Conservation (phyloP, 176 grass and related monocot genomes). For the Zoysia pacifica region DNA sequence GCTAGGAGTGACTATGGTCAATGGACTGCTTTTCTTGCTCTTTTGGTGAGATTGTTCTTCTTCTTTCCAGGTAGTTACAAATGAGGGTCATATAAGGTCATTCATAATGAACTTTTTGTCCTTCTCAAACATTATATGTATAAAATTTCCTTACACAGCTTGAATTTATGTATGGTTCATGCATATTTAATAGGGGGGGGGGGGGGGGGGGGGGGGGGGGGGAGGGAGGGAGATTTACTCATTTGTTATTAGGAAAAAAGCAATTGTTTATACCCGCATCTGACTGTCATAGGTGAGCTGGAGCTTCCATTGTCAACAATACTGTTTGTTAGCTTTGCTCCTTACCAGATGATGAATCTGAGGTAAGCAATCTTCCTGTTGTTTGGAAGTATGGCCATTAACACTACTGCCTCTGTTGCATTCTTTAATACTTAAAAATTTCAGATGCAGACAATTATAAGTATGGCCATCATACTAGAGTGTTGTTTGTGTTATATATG, state of each 20-base stretch:
- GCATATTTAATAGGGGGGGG: background rate
- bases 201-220: no score
- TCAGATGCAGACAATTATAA: background rate
- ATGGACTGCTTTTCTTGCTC: constrained; percentile 90
- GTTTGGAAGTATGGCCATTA: background rate
- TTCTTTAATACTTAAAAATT: background rate
- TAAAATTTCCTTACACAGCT: background rate
- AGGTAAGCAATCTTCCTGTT: constrained; percentile 48
- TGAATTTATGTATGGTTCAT: constrained; percentile 14
- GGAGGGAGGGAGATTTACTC: no score
- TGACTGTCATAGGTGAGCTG: constrained; percentile 60
- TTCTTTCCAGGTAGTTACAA: constrained; percentile 71
- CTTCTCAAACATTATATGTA: background rate
- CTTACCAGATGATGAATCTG: constrained; percentile 65
- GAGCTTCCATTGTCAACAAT: constrained; percentile 79
- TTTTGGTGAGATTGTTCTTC: constrained; percentile 83
- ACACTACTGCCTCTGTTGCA: background rate
- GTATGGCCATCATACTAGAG: background rate
- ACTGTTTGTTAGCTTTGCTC: constrained; percentile 73
- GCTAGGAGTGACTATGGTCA: constrained; percentile 84
- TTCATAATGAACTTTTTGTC: background rate
- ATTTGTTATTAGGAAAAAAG: no score
- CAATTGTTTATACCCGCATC: constrained; percentile 10
- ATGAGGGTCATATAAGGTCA: background rate
- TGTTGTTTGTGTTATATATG: background rate